A percentile compares a stretch with the other conserved stretches of the same genome.
Evolutionary conservation across 108 stramenopile species (phyloP).

Genomic region (Cylindrotheca fusiformis): DNA sequence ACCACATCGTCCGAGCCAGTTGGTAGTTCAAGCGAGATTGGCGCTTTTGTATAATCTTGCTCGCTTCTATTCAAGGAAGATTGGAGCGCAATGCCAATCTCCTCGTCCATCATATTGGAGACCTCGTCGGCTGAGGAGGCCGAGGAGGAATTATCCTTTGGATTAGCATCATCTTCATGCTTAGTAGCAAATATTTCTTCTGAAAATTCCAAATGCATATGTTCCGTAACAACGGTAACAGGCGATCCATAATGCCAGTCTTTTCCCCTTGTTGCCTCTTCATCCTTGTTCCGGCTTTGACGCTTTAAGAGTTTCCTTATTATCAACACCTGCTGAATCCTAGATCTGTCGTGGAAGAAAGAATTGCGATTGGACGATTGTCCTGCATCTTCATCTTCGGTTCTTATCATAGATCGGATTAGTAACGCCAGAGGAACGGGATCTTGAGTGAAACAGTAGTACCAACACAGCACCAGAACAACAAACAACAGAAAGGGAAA

Average conservation of each 20-base stretch:
- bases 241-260: neutral
- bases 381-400: conserved; percentile 6
- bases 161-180: neutral
- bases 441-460: conserved; percentile 21
- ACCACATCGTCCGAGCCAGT: no score
- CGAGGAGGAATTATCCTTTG: neutral
- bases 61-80: no score
- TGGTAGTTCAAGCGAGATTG: no score
- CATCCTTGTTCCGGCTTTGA: neutral
- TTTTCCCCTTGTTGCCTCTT: neutral
- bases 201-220: neutral
- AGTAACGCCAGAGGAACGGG: conserved; percentile 21
- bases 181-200: neutral
- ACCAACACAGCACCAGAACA: conserved; percentile 14
- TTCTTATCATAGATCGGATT: conserved; percentile 9
- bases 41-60: no score
- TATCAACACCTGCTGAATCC: conserved; percentile 16
- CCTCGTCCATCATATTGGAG: neutral
- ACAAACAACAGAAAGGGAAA: conserved; percentile 19
- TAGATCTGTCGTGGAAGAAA: conserved; percentile 2
- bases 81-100: neutral
- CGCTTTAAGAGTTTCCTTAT: conserved; percentile 15
- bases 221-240: neutral
- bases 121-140: neutral
- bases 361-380: neutral